Conservation (phyloP, 2,329 filamentous ascomycete genomes). For the Aspergillus sp. region DNA sequence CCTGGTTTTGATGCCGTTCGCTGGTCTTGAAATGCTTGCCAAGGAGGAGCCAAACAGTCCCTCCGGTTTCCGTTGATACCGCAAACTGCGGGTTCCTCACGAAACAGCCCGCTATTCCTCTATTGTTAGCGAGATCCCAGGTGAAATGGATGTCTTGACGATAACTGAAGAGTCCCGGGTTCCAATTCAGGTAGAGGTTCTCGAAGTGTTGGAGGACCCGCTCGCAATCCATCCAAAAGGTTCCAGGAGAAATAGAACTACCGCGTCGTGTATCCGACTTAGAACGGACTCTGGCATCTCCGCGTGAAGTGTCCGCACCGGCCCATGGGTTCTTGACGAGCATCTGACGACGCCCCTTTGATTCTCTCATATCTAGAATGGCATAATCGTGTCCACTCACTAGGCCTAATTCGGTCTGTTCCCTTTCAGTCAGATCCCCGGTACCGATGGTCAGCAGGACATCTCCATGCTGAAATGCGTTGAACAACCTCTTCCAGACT, state of each 20-base stretch:
- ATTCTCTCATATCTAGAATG: slow-evolving; percentile 67
- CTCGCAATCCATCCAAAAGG: slow-evolving; percentile 87
- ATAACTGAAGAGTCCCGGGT: slow-evolving; percentile 69
- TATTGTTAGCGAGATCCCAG: slow-evolving; percentile 57
- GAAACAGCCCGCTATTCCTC: slow-evolving; percentile 64
- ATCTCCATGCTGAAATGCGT: slow-evolving; percentile 66
- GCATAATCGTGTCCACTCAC: slow-evolving; percentile 92
- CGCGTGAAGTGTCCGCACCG: slow-evolving; percentile 51
- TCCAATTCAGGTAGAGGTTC: slow-evolving; percentile 96
- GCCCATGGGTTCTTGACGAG: slow-evolving; percentile 94
- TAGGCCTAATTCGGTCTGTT: slow-evolving; percentile 73
- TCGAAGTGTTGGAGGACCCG: slow-evolving; percentile 88
- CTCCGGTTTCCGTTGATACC: slow-evolving; percentile 46
- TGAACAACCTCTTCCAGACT: slow-evolving; percentile 69
- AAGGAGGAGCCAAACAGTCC: slow-evolving; percentile 72
- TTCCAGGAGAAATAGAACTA: slow-evolving; percentile 50
- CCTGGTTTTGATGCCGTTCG: slow-evolving; percentile 41
- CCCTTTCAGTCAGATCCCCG: slow-evolving; percentile 65
- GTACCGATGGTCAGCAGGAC: slow-evolving; percentile 87
- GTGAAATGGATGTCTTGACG: slow-evolving; percentile 85
- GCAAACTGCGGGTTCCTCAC: slow-evolving; percentile 56
- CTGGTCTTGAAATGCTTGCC: slow-evolving; percentile 74
- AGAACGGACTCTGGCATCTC: slow-evolving; percentile 15
- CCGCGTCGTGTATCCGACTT: slow-evolving; percentile 8
- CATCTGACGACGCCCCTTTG: slow-evolving; percentile 56